These are phyloP conservation scores for Rhododendron williamsianum DNA, from an alignment of 148 eudicot genomes.

Conservation along the genomic window DNA sequence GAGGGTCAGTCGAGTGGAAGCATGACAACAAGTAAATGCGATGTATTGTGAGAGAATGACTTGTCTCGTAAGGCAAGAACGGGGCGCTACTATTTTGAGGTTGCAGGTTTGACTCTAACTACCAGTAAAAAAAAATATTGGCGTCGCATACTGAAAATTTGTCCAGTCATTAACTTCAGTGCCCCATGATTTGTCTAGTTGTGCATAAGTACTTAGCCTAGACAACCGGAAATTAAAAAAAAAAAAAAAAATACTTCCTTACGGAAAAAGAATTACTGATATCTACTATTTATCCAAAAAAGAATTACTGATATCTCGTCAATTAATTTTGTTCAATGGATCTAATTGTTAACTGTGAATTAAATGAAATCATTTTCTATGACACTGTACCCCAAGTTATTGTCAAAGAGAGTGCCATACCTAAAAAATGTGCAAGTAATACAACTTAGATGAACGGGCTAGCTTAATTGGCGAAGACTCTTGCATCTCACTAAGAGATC, in stretches of 20 bases:
- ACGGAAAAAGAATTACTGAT: background rate
- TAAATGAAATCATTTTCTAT: background rate
- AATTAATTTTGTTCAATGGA: background rate
- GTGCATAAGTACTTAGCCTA: background rate
- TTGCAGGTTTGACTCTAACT: background rate
- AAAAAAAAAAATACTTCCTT: background rate
- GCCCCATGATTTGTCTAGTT: background rate
- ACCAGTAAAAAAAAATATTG: background rate
- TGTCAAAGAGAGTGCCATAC: no score
- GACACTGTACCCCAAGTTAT: background rate
- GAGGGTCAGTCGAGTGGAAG: background rate
- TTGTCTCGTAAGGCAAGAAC: no score
- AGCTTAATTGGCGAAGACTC: no score
- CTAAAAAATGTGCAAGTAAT: no score
- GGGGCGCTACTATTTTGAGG: background rate
- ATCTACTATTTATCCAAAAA: no score
- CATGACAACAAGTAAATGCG: no score
- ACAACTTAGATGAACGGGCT: no score
- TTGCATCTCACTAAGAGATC: no score
- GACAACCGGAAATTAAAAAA: background rate
- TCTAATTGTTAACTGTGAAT: background rate
- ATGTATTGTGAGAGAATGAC: no score
- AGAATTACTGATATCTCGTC: background rate
- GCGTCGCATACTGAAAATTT: background rate
- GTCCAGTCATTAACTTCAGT: background rate